phyloP scores from a whole-genome alignment of 371 early-diverging fungal species.

The Apophysomyces elegans region DNA sequence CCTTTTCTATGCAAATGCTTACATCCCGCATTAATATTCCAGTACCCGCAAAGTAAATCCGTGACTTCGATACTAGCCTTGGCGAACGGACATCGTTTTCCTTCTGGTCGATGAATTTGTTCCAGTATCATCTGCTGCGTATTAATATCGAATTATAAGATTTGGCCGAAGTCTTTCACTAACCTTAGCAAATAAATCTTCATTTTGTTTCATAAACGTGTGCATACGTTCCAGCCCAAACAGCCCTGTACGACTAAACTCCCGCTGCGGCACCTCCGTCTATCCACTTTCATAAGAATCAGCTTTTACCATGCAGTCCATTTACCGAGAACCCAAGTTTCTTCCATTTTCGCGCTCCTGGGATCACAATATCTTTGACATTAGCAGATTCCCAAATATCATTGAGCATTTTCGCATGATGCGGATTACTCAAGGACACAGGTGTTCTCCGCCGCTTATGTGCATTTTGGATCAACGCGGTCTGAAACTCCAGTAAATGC shows the following conservation, averaged over 20 bases:
- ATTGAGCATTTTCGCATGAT: slow-evolving; percentile 56
- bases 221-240: slow-evolving; percentile 71
- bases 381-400: slow-evolving; percentile 64
- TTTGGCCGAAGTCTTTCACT: background rate
- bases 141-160: background rate
- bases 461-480: slow-evolving; percentile 62
- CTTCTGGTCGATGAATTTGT: slow-evolving; percentile 62
- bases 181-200: slow-evolving; percentile 57
- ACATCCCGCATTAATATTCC: slow-evolving; percentile 75
- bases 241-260: slow-evolving; percentile 68
- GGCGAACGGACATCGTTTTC: slow-evolving; percentile 68
- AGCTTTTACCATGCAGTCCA: background rate
- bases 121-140: slow-evolving; percentile 54
- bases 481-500: slow-evolving; percentile 71
- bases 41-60: slow-evolving; percentile 70
- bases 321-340: slow-evolving; percentile 72
- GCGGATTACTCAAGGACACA: slow-evolving; percentile 56
- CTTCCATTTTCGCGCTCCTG: slow-evolving; percentile 63
- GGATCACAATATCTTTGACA: slow-evolving; percentile 38
- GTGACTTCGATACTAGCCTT: slow-evolving; percentile 71
- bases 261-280: slow-evolving; percentile 68
- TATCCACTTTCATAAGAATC: slow-evolving; percentile 22
- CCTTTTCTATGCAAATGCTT: slow-evolving; percentile 18
- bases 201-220: slow-evolving; percentile 52
- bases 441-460: slow-evolving; percentile 52